Evolutionary conservation across 2,329 filamentous ascomycete genomes (phyloP).

Genomic region (Epichloe sylvatica): DNA sequence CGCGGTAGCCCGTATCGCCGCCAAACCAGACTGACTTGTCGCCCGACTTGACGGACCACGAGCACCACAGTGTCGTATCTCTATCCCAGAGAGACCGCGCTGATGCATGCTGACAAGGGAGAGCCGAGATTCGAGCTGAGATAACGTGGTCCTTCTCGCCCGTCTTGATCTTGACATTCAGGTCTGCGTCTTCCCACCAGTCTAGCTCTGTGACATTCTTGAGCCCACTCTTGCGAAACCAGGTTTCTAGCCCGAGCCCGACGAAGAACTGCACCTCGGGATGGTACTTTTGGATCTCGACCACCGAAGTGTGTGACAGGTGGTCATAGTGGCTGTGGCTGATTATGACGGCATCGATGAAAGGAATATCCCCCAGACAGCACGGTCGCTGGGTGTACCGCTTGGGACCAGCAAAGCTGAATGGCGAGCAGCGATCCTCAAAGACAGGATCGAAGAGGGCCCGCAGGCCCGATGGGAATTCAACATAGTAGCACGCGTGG

Average conservation of each 20-base stretch:
- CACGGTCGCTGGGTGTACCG: slow-evolving; percentile 69
- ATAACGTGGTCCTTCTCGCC: too few species aligned
- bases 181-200: slow-evolving; percentile 65
- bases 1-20: too few species aligned
- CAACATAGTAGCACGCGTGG: slow-evolving; percentile 85
- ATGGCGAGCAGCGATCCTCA: slow-evolving; percentile 70
- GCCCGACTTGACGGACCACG: too few species aligned
- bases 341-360: slow-evolving; percentile 65
- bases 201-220: slow-evolving; percentile 75
- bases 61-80: too few species aligned
- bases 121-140: too few species aligned
- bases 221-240: slow-evolving; percentile 63
- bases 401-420: slow-evolving; percentile 56
- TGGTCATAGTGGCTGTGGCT: slow-evolving; percentile 92
- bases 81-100: too few species aligned
- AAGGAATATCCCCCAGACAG: slow-evolving; percentile 55
- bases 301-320: slow-evolving; percentile 61
- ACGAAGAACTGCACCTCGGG: slow-evolving; percentile 80
- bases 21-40: too few species aligned
- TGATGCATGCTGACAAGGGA: too few species aligned
- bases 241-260: slow-evolving; percentile 65
- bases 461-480: slow-evolving; percentile 73
- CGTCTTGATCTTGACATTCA: too few species aligned
- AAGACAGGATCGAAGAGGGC: slow-evolving; percentile 81
- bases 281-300: slow-evolving; percentile 54